Evolutionary conservation across 257 asterid genomes (phyloP), one percentile per base, ranked within the genome.

Genomic region (Orobanche coerulescens): DNA sequence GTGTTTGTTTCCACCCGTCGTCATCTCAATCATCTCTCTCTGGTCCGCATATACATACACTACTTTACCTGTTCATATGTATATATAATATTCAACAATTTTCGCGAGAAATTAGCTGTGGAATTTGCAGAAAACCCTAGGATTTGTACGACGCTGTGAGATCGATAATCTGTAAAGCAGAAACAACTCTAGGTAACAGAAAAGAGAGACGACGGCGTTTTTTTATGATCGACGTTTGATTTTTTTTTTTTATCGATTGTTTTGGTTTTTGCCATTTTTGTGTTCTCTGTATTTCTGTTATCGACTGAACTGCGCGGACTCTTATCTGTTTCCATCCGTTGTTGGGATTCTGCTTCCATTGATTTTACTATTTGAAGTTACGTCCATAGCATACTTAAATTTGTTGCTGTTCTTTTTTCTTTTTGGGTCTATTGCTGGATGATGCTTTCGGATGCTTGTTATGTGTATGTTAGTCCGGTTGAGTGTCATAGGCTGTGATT

Each of bases 81-180:
- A 23, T 26, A 56, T 50, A 56, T 24, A 65, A 57, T 28, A 24
- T 37, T 46, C 51, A 65, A 49, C 55, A 48, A 19, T 52, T 56
- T 9, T 28, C 61, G 42, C 62, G 68, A 54, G 36, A 71, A 28
- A 61, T 12, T 70, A 28, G 40, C 64, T 61, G 50, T 34, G 61
- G 73, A 58, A 55, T 60, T 65, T 52, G 28, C 26, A 33, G 28
- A 11, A 11, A 69, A 63, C 75, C 81, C 78, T 73, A 65, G 70
- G 54, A 60, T 54, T 70, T 48, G 20, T 25, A 0, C 56, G 46
- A 64, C 42, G 58, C 70, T 68, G 54, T 68, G 40, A 50, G 75
- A 67, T 76, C 70, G 62, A 64, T 60, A 25, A 47, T 48, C 63
- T 33, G 43, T 24, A 18, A 47, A 47, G 53, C 19, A 47, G 7